Base-by-base conservation (phyloP, 2,329 filamentous ascomycete genomes). In the Ophiognomonia clavigignenti-juglandacearum region DNA sequence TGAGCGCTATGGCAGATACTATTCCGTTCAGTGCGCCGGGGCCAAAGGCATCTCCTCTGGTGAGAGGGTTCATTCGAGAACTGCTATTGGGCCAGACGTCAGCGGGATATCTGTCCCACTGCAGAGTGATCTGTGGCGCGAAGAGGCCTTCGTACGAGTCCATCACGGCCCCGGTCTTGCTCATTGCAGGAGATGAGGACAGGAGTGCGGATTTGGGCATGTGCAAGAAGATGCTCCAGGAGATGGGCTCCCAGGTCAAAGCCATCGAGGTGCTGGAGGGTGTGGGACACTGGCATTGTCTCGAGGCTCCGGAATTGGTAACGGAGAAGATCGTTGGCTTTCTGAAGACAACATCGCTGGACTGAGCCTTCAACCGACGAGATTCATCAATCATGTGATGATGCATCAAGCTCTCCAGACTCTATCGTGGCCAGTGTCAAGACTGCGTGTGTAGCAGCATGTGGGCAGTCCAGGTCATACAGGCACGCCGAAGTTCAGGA, bases 131-230 rank as follows among this genome's bases (percentile, higher is more conserved):
- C 37, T 57, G 57, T 1, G 52, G 55, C 7, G 62, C 66, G 0
- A 42, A 55, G 1, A 41, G 67, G 6, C 77, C 80, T 0, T 65
- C 70, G 2, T 87, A 86, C 55, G 66, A 67, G 16, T 66, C 68
- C 3, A 73, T 85, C 31, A 61, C 62, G 22, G 70, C 70, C 13
- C 82, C 83, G 0, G 64, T 85, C 5, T 24, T 50, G 8, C 11
- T 50, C 22, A 35, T 50, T n/a, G 48, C 48, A 8, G 48, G 48
- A 4, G 24, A 47, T 16, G 48, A 50, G 35, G 48, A 50, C 18
- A 47, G 43, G 35, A 39, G 39, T 11, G 48, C 48, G 16, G 36
- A 37, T 8, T 27, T 50, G 29, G 39, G 43, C 5, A 4, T 23
- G 27, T 44, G 46, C 23, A 39, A 36, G 46, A 48, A 39, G 23